Conservation (phyloP, 2,329 filamentous ascomycete species). For the Eurotiales sp. region DNA sequence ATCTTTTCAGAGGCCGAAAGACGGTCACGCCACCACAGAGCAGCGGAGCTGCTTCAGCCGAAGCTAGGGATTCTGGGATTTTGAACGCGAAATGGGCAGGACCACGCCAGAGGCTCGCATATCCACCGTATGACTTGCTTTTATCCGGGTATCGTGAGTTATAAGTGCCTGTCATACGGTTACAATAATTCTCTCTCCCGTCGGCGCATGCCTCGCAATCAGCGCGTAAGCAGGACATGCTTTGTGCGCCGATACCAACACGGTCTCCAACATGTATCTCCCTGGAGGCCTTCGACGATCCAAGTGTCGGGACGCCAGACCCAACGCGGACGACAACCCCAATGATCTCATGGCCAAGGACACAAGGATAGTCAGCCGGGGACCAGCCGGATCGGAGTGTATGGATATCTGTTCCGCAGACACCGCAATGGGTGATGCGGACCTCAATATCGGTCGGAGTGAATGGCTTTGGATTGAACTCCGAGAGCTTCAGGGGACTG, state of each 20-base stretch:
- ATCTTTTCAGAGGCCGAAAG: constrained; percentile 55
- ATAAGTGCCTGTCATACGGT: constrained; percentile 35
- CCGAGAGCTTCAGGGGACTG: constrained; percentile 29
- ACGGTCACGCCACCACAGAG: constrained; percentile 39
- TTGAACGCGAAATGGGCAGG: constrained; percentile 35
- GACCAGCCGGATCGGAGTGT: constrained; percentile 51
- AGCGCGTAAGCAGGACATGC: constrained; percentile 48
- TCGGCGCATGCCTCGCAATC: constrained; percentile 41
- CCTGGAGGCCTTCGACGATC: background rate
- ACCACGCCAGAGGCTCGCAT: constrained; percentile 31
- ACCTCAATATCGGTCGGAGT: constrained; percentile 65
- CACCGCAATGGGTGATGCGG: constrained; percentile 61
- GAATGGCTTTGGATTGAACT: constrained; percentile 40
- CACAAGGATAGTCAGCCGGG: constrained; percentile 43
- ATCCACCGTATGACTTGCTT: constrained; percentile 33
- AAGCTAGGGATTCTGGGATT: constrained; percentile 30
- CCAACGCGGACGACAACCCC: constrained; percentile 57
- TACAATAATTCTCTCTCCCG: constrained; percentile 39
- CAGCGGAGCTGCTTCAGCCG: constrained; percentile 30
- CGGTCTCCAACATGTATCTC: constrained; percentile 59
- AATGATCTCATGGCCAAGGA: constrained; percentile 64
- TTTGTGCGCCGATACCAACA: constrained; percentile 61
- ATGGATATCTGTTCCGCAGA: constrained; percentile 63
- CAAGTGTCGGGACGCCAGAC: constrained; percentile 26
- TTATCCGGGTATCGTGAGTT: constrained; percentile 33